Evolutionary conservation across 208 protist genomes (phyloP).

Genomic region (Leishmania amazonensis): DNA sequence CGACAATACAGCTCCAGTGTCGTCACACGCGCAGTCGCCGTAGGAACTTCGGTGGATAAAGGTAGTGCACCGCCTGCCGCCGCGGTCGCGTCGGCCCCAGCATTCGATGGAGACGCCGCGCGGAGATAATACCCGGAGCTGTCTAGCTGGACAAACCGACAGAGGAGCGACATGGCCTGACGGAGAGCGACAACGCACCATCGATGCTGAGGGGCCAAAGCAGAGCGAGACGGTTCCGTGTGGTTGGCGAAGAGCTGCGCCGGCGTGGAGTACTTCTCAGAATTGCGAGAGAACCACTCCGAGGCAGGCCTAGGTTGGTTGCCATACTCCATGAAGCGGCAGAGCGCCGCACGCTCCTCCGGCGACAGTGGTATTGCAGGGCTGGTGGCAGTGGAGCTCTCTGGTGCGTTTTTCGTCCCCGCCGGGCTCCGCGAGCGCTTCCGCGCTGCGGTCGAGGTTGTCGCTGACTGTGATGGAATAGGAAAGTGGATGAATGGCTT

Average conservation of each 20-base stretch:
- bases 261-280: not conserved
- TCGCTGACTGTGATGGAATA: not conserved
- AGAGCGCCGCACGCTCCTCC: conserved; percentile 8
- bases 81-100: not conserved
- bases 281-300: not conserved
- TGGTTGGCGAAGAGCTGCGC: conserved; percentile 9
- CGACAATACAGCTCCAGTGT: conserved; percentile 48
- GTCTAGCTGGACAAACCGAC: conserved; percentile 51
- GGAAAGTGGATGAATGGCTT: conserved; percentile 27
- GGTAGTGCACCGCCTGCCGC: not conserved
- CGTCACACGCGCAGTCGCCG: not conserved
- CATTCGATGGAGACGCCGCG: conserved; percentile 1
- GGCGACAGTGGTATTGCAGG: not conserved
- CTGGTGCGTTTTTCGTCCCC: not conserved
- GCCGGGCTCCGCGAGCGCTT: conserved; percentile 19
- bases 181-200: conserved; percentile 33
- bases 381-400: not conserved
- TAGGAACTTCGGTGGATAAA: not conserved
- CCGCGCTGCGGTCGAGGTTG: not conserved
- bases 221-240: not conserved
- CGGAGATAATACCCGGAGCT: conserved; percentile 33
- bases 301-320: conserved; percentile 8
- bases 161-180: conserved; percentile 56
- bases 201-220: conserved; percentile 10
- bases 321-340: conserved; percentile 33